These are phyloP conservation scores for Raddia distichophylla DNA, from an alignment of 176 grass and related monocot species.

Conservation along the genomic window DNA sequence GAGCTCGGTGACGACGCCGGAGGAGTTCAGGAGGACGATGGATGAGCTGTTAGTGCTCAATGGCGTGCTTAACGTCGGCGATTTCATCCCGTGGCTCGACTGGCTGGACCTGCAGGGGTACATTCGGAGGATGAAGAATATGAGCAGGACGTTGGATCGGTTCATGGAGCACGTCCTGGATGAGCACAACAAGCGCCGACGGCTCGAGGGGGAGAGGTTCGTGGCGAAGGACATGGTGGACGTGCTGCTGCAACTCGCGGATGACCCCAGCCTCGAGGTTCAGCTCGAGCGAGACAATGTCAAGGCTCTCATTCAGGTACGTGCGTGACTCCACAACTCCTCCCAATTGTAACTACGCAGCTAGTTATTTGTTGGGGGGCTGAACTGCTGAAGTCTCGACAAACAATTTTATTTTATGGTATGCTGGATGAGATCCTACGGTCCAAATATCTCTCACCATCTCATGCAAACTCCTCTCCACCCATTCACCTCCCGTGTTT, in stretches of 20 bases:
- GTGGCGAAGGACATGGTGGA: slow-evolving; percentile 64
- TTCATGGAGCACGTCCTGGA: slow-evolving; percentile 76
- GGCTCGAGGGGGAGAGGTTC: slow-evolving; percentile 46
- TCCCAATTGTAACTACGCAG: not conserved
- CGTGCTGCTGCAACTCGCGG: slow-evolving; percentile 61
- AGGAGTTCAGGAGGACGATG: slow-evolving; percentile 63
- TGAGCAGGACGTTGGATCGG: slow-evolving; percentile 51
- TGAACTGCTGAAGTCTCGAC: no score
- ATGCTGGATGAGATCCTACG: no score
- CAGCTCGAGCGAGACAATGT: slow-evolving; percentile 50
- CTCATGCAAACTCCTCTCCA: no score
- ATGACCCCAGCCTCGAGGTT: slow-evolving; percentile 59
- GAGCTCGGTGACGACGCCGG: slow-evolving; percentile 36
- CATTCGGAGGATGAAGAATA: slow-evolving; percentile 67
- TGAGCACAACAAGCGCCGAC: slow-evolving; percentile 54
- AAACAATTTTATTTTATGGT: no score
- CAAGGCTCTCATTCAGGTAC: slow-evolving; percentile 73
- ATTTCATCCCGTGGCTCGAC: slow-evolving; percentile 63
- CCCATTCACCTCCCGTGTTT: no score
- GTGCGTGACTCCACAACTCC: not conserved
- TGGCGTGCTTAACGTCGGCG: slow-evolving; percentile 67
- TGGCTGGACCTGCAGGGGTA: slow-evolving; percentile 78
- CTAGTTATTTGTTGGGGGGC: no score
- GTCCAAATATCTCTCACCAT: no score
- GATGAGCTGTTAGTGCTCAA: slow-evolving; percentile 64